These are phyloP conservation scores for Colletotrichum spaethianum DNA, from an alignment of 2,329 filamentous ascomycete species.

Conservation along the genomic window DNA sequence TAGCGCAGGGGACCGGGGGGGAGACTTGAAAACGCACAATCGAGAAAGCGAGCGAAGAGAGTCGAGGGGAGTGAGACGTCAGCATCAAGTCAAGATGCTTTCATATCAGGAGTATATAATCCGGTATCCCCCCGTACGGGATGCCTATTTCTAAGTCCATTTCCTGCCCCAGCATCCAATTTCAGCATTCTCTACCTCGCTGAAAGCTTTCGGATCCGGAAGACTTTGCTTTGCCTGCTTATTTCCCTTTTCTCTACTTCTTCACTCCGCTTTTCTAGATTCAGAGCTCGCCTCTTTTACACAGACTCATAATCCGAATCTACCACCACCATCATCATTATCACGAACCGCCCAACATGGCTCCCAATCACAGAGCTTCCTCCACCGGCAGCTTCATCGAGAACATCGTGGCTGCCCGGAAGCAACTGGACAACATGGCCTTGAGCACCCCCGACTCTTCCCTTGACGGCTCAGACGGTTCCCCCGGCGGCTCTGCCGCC, in stretches of 20 bases:
- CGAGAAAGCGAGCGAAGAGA: slow-evolving; percentile 1
- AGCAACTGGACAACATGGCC: slow-evolving; percentile 47
- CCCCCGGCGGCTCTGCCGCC: slow-evolving; percentile 46
- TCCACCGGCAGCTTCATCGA: slow-evolving; percentile 49
- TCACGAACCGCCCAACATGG: slow-evolving; percentile 27
- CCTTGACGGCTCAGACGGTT: slow-evolving; percentile 42
- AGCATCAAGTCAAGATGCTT: slow-evolving; percentile 37
- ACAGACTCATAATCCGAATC: background rate
- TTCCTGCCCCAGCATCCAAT: background rate
- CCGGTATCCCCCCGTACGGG: slow-evolving; percentile 1
- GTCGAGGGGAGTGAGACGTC: slow-evolving; percentile 28
- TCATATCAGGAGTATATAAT: slow-evolving; percentile 35
- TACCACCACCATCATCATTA: background rate
- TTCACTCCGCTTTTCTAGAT: background rate
- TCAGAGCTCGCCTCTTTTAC: background rate
- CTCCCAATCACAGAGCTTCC: slow-evolving; percentile 41
- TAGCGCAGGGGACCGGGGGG: slow-evolving; percentile 14
- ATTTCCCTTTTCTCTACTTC: too few relatives aligned
- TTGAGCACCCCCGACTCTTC: slow-evolving; percentile 53
- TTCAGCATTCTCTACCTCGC: background rate
- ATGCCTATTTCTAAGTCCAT: too few relatives aligned
- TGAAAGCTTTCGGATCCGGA: background rate
- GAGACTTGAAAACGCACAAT: slow-evolving; percentile 7
- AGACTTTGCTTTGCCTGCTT: slow-evolving; percentile 1
- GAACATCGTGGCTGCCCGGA: slow-evolving; percentile 49